phyloP scores from a whole-genome alignment of 768 basidiomycete species.

The Leccinum arenicola region DNA sequence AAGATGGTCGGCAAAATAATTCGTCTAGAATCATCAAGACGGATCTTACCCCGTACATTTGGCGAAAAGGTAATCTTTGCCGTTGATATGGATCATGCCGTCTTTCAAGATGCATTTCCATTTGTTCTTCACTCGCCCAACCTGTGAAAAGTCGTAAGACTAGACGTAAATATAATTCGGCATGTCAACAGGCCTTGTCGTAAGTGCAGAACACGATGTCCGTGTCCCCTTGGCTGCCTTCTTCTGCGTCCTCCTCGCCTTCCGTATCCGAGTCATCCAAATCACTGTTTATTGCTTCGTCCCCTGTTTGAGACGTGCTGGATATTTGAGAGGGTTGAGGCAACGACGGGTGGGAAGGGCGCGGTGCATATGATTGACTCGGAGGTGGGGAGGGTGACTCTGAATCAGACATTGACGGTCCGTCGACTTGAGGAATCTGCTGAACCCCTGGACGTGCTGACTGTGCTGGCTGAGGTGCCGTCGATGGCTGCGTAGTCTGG shows the following conservation, averaged over 20 bases:
- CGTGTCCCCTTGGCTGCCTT: constrained; percentile 66
- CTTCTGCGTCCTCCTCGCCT: constrained; percentile 79
- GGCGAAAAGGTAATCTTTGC: constrained; percentile 94
- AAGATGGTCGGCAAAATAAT: not conserved
- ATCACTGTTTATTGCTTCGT: constrained; percentile 95
- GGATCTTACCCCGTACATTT: constrained; percentile 91
- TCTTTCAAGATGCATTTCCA: constrained; percentile 99
- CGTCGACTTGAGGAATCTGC: constrained; percentile 77
- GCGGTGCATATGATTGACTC: constrained; percentile 58
- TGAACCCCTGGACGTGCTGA: constrained; percentile 21
- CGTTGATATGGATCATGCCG: constrained; percentile 95
- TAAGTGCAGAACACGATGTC: constrained; percentile 99
- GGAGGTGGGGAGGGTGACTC: constrained; percentile 72
- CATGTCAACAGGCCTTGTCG: constrained; percentile 71
- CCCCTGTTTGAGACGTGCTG: constrained; percentile 39
- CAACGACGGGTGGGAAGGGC: constrained; percentile 69
- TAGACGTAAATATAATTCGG: not conserved
- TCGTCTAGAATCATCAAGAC: not conserved
- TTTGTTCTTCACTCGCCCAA: constrained; percentile 99
- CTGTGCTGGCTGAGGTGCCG: constrained; percentile 19
- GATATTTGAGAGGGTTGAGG: constrained; percentile 55
- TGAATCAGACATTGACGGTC: constrained; percentile 65
- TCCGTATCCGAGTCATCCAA: constrained; percentile 93
- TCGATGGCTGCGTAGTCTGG: constrained; percentile 11
- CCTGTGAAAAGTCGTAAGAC: constrained; percentile 45